Percentiles rank a stretch among this genome's conserved stretches.
Conservation (phyloP, 108 stramenopile genomes). For the Nitzschia putrida region DNA sequence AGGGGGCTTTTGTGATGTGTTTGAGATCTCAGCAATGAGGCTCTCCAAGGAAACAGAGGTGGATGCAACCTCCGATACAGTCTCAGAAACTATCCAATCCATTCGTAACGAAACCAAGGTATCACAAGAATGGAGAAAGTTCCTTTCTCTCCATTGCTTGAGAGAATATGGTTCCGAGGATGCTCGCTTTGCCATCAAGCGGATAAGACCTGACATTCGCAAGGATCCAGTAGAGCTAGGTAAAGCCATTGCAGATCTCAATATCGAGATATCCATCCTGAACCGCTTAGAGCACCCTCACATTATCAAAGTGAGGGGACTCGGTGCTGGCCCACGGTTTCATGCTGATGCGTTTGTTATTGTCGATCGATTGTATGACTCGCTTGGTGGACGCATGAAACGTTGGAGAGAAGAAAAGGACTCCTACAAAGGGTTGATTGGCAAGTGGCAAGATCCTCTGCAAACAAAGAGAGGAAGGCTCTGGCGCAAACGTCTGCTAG, state of each 20-base stretch:
- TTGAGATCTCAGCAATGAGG: background rate
- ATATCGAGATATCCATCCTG: conserved; percentile 9
- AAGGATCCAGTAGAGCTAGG: background rate
- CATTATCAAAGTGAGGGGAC: conserved; percentile 18
- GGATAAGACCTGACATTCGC: background rate
- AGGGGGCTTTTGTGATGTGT: conserved; percentile 17
- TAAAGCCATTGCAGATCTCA: conserved; percentile 9
- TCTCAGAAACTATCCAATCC: background rate
- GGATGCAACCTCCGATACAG: background rate
- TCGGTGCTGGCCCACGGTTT: conserved; percentile 1
- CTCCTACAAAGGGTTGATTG: background rate
- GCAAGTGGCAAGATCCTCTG: background rate
- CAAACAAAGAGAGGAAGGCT: no score
- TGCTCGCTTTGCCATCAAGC: conserved; percentile 17
- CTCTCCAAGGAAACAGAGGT: background rate
- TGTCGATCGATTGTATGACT: conserved; percentile 45
- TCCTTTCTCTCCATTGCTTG: background rate
- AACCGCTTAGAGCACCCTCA: conserved; percentile 15
- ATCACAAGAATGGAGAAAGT: background rate
- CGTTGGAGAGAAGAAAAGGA: conserved; percentile 36
- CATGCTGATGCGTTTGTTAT: conserved; percentile 54
- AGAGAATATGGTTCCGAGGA: background rate
- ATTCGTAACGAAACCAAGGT: no score
- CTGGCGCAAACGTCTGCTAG: no score
- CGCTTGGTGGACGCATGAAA: conserved; percentile 39